A percentile compares a stretch with the other conserved stretches of the same genome.
Conservation (phyloP, 1,284 basidiomycete species). For the Ustanciosporium gigantosporum region DNA sequence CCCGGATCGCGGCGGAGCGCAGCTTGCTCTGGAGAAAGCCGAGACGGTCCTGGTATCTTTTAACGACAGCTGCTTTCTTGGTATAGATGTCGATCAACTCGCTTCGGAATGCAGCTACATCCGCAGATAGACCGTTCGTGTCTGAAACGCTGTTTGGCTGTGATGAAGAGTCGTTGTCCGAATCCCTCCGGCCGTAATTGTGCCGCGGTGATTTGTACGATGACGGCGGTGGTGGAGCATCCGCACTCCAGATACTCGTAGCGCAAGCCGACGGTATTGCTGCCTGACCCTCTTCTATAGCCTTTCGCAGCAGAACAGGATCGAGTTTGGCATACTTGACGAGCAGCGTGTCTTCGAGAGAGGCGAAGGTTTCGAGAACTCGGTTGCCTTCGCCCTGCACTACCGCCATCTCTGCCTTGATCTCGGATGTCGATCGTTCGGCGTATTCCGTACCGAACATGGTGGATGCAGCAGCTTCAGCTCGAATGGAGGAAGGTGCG, state of each 20-base stretch:
- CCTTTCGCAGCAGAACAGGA: slow-evolving; percentile 1
- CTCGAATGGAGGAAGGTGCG: background rate
- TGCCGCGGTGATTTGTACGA: slow-evolving; percentile 4
- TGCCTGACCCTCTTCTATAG: slow-evolving; percentile 3
- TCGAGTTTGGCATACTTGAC: slow-evolving; percentile 16
- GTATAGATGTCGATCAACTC: slow-evolving; percentile 27
- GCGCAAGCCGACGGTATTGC: slow-evolving; percentile 6
- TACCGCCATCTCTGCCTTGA: slow-evolving; percentile 45
- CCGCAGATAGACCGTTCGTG: background rate
- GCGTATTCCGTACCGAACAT: slow-evolving; percentile 43
- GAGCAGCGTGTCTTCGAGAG: slow-evolving; percentile 33
- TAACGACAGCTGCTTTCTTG: slow-evolving; percentile 30
- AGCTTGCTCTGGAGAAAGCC: slow-evolving; percentile 43
- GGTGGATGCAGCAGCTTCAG: slow-evolving; percentile 14
- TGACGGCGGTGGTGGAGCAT: slow-evolving; percentile 5
- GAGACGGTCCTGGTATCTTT: slow-evolving; percentile 42
- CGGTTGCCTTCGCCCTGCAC: slow-evolving; percentile 43
- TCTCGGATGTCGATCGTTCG: slow-evolving; percentile 34
- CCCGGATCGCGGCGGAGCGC: slow-evolving; percentile 42
- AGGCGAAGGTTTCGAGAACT: slow-evolving; percentile 35
- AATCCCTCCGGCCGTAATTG: background rate
- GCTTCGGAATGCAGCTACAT: slow-evolving; percentile 10
- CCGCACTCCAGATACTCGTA: background rate
- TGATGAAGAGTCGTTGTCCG: background rate
- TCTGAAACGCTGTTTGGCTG: background rate